Evolutionary conservation across 2,329 filamentous ascomycete species (phyloP).

Genomic region (Coniochaeta sp.): DNA sequence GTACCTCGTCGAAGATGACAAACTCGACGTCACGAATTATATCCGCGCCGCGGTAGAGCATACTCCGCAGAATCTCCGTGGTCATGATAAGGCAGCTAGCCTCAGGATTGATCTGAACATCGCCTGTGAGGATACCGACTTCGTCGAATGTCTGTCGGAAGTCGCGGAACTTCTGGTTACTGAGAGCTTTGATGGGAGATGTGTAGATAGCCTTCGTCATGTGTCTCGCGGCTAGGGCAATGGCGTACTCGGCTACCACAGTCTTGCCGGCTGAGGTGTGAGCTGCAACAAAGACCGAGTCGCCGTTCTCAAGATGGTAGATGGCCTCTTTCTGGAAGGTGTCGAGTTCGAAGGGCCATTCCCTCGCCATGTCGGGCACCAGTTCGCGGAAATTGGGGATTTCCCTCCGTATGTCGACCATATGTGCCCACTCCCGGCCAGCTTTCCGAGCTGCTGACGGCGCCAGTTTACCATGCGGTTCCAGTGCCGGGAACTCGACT

Average conservation of each 20-base stretch:
- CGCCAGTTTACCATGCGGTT: constrained; percentile 72
- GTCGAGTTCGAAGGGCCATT: constrained; percentile 96
- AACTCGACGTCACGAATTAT: constrained; percentile 96
- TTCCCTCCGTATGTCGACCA: constrained; percentile 90
- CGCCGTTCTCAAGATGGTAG: constrained; percentile 91
- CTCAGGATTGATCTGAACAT: constrained; percentile 96
- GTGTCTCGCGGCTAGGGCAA: constrained; percentile 91
- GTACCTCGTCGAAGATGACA: constrained; percentile 97
- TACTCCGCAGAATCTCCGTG: constrained; percentile 93
- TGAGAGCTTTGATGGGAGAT: constrained; percentile 94
- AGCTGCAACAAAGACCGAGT: constrained; percentile 95
- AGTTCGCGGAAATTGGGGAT: constrained; percentile 92
- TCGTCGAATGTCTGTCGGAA: constrained; percentile 88
- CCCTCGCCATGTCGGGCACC: constrained; percentile 90
- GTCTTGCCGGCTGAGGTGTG: constrained; percentile 98
- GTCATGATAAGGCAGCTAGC: constrained; percentile 99
- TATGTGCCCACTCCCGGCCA: constrained; percentile 91
- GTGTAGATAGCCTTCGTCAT: constrained; percentile 99
- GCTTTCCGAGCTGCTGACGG: constrained; percentile 65
- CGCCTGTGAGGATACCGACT: constrained; percentile 92
- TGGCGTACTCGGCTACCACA: constrained; percentile 95
- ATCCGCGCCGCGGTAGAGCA: constrained; percentile 95
- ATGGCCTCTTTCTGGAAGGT: constrained; percentile 98
- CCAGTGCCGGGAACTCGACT: constrained; percentile 85
- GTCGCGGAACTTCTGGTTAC: constrained; percentile 97